phyloP scores from a whole-genome alignment of 2,329 filamentous ascomycete genomes.

The Ceratocystis diversiconidia region DNA sequence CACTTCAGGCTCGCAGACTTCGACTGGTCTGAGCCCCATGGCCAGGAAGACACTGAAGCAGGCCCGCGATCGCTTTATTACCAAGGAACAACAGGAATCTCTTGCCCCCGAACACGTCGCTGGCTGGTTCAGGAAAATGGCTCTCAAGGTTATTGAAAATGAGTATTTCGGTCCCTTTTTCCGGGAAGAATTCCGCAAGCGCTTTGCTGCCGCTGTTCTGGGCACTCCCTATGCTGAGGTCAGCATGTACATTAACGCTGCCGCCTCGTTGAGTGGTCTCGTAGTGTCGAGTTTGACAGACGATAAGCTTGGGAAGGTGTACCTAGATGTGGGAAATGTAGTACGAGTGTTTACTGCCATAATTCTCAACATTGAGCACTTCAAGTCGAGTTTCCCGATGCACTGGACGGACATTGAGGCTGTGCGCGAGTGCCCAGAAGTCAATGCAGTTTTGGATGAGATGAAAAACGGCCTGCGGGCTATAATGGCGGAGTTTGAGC shows the following conservation, averaged over 20 bases:
- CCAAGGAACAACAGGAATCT: slow-evolving; percentile 40
- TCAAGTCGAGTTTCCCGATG: slow-evolving; percentile 42
- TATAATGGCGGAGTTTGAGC: slow-evolving; percentile 57
- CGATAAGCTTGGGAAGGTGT: slow-evolving; percentile 75
- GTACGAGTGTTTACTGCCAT: slow-evolving; percentile 58
- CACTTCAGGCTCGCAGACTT: slow-evolving; percentile 33
- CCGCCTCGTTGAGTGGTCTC: slow-evolving; percentile 54
- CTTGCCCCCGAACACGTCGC: slow-evolving; percentile 36
- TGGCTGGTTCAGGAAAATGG: slow-evolving; percentile 35
- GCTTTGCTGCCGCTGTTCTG: slow-evolving; percentile 52
- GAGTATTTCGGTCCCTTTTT: slow-evolving; percentile 52
- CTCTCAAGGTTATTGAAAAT: slow-evolving; percentile 32
- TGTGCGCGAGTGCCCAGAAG: slow-evolving; percentile 42
- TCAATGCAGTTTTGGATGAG: slow-evolving; percentile 53
- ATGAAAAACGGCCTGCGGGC: slow-evolving; percentile 51
- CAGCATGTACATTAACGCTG: slow-evolving; percentile 54
- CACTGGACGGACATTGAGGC: slow-evolving; percentile 70
- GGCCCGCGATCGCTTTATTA: slow-evolving; percentile 35
- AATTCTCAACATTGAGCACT: slow-evolving; percentile 54
- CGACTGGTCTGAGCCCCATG: slow-evolving; percentile 35
- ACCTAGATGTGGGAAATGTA: slow-evolving; percentile 60
- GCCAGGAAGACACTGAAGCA: slow-evolving; percentile 37
- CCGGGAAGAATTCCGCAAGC: slow-evolving; percentile 52
- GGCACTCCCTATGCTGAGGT: slow-evolving; percentile 59
- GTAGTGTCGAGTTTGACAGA: slow-evolving; percentile 61